A percentile compares a stretch with the other conserved stretches of the same genome.
Conservation (phyloP, 1,139 yeast species). For the Taphrina sp. region DNA sequence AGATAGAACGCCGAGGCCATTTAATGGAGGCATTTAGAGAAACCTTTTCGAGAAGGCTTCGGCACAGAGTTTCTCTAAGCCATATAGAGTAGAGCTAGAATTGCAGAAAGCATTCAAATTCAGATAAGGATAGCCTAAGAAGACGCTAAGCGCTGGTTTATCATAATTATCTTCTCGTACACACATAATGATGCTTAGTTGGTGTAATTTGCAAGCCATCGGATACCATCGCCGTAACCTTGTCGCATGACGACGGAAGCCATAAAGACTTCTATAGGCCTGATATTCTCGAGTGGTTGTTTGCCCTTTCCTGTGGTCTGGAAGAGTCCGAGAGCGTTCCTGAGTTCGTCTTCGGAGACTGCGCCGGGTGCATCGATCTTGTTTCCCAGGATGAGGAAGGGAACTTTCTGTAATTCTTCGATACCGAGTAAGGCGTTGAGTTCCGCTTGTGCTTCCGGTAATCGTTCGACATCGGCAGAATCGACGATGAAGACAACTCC, state of each 20-base stretch:
- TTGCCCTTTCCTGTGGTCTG: conserved; percentile 76
- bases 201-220: conserved; percentile 31
- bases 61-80: too few species aligned
- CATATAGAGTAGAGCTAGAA: too few species aligned
- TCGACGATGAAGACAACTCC: conserved; percentile 96
- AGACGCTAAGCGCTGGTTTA: too few species aligned
- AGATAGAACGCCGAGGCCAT: too few species aligned
- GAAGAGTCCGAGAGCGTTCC: conserved; percentile 83
- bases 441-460: conserved; percentile 91
- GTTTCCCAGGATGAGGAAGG: conserved; percentile 91
- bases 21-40: too few species aligned
- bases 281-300: conserved; percentile 67
- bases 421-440: conserved; percentile 87
- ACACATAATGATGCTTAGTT: too few species aligned
- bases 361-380: conserved; percentile 94
- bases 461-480: conserved; percentile 94
- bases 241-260: conserved; percentile 86
- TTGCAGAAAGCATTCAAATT: too few species aligned
- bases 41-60: too few species aligned
- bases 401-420: conserved; percentile 84
- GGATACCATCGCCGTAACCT: conserved; percentile 66
- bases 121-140: too few species aligned
- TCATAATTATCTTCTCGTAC: too few species aligned
- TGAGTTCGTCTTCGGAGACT: conserved; percentile 90
- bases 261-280: conserved; percentile 97